Evolutionary conservation across 169 alveolate genomes (phyloP), one percentile per base, ranked within the genome.

Genomic region (Plasmodium blacklocki): DNA sequence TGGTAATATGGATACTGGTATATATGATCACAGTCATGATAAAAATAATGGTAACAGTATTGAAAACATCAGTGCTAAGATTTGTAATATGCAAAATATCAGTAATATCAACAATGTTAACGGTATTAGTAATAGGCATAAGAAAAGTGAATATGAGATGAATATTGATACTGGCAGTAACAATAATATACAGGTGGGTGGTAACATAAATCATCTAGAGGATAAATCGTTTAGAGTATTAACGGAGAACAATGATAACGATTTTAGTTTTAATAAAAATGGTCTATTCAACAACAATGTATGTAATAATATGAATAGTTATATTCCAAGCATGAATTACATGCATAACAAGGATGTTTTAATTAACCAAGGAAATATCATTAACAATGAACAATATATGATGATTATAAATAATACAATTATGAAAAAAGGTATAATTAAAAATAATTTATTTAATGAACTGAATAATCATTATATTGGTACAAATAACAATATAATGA

Each of bases 391-490:
- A 23, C 58, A 66, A 26, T 18, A 15, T 52, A 23, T 50, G 78
- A 39, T 45, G 67, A 64, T 64, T 64, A 19, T 78, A 60, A 78
- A 78, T 50, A 64, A 50, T 78, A 19, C 59, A 12, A 78, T 50
- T 78, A 19, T 26, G 32, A 66, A 54, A n/a, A 29, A n/a, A 19
- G 54, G 45, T n/a, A 21, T 21, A 21, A 39, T 39, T 39, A 74
- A 21, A 66, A 74, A 59, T 67, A 18, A 59, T 60, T 18, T 39
- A 2, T 74, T 15, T 52, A 49, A n/a, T 7, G 88, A 74, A 74
- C 73, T 60, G 11, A 67, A 49, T 67, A 74, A 50, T 66, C 12
- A 60, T 60, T n/a, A 26, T 4, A 32, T 21, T 2, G 15, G 19
- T 19, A 18, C 74, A 32, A 29, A 8, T 26, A 26, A 39, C 74